Evolutionary conservation across 2,329 filamentous ascomycete genomes (phyloP).

Genomic region (Orbilia oligospora): DNA sequence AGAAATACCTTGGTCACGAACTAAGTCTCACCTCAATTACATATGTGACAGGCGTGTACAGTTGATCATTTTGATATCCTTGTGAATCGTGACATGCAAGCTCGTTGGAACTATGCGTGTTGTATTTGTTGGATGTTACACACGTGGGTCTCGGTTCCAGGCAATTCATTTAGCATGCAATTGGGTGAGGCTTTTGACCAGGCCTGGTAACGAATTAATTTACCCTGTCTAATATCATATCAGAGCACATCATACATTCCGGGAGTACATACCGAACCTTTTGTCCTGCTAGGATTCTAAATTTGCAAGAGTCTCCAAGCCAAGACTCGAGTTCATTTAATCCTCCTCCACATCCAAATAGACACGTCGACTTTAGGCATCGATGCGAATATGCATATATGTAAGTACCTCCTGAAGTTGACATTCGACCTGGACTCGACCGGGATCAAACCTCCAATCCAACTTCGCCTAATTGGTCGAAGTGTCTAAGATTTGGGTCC

Average conservation of each 20-base stretch:
- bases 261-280: neutral
- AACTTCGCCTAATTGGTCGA: slow-evolving; percentile 41
- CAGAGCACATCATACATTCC: slow-evolving; percentile 7
- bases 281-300: neutral
- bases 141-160: slow-evolving; percentile 10
- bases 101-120: neutral
- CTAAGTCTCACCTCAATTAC: too few relatives aligned
- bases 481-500: slow-evolving; percentile 35
- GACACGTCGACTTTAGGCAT: slow-evolving; percentile 7
- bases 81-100: neutral
- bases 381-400: slow-evolving; percentile 2
- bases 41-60: too few relatives aligned
- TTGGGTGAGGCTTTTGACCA: neutral
- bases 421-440: neutral
- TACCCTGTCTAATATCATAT: slow-evolving; percentile 12
- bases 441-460: neutral
- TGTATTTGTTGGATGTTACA: slow-evolving; percentile 14
- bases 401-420: neutral
- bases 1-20: neutral
- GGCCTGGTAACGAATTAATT: slow-evolving; percentile 24
- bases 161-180: neutral
- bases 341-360: slow-evolving; percentile 1
- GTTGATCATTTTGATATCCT: too few relatives aligned
- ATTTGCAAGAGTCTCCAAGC: neutral
- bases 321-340: slow-evolving; percentile 8